Evolutionary conservation across 345 rosid genomes (phyloP).

Genomic region (Eucalyptus leucophloia): DNA sequence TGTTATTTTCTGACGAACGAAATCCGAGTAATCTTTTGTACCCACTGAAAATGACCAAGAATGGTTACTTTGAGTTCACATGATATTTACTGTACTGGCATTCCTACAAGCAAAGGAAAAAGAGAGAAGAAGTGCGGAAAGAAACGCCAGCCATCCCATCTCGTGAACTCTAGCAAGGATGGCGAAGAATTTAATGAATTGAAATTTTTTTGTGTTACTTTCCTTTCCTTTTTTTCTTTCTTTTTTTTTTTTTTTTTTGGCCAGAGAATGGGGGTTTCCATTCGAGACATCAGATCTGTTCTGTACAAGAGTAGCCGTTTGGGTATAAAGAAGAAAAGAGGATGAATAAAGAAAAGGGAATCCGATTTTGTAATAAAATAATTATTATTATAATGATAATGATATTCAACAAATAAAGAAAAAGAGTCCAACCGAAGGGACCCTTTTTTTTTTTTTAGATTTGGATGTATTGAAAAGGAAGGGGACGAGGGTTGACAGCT

Average conservation of each 20-base stretch:
- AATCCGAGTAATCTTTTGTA: background rate
- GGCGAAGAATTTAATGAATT: background rate
- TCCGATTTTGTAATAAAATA: background rate
- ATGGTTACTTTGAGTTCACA: background rate
- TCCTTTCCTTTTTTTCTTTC: too few relatives aligned
- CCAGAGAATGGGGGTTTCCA: background rate
- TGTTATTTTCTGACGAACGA: background rate
- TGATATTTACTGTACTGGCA: background rate
- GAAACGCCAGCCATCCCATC: background rate
- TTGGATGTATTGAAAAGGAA: background rate
- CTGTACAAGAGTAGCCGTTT: background rate
- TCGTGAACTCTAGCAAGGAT: background rate
- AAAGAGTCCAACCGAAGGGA: background rate
- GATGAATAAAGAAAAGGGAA: background rate
- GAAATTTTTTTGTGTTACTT: background rate
- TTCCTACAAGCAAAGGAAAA: background rate
- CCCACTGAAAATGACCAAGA: background rate
- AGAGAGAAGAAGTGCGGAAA: background rate
- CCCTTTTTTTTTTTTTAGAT: background rate
- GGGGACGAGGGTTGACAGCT: constrained; percentile 20
- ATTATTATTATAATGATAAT: background rate
- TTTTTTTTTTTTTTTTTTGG: background rate
- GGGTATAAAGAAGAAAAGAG: background rate
- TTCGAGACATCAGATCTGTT: background rate
- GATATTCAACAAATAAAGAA: background rate